A percentile compares a stretch with the other conserved stretches of the same genome.
phyloP scores from a whole-genome alignment of 2,329 filamentous ascomycete species.

The Aspergillus sp. region DNA sequence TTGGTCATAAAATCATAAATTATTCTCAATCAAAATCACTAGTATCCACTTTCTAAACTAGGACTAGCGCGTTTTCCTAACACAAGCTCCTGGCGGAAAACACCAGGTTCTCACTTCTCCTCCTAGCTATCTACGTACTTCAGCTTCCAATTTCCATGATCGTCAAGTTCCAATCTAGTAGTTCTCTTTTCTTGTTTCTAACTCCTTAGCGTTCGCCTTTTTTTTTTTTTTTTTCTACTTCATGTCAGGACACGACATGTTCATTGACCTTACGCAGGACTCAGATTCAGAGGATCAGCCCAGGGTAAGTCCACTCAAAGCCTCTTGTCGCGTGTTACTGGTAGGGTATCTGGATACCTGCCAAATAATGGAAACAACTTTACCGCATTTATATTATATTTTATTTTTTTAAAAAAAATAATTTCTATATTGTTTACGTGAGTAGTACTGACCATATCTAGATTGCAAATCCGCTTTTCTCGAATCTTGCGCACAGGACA shows the following conservation, averaged over 20 bases:
- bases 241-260: slow-evolving; percentile 13
- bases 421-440: background rate
- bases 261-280: slow-evolving; percentile 28
- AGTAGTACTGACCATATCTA: slow-evolving; percentile 1
- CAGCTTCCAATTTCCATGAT: background rate
- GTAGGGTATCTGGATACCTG: background rate
- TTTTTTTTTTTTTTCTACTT: background rate
- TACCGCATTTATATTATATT: background rate
- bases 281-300: slow-evolving; percentile 22
- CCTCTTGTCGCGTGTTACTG: background rate
- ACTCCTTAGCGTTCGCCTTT: background rate
- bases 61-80: background rate
- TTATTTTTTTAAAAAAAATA: background rate
- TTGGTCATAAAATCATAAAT: too few relatives aligned
- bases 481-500: slow-evolving; percentile 14
- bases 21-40: background rate
- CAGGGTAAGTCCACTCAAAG: slow-evolving; percentile 8
- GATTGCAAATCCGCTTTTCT: slow-evolving; percentile 4
- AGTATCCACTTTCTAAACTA: background rate
- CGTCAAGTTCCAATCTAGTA: background rate
- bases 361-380: background rate
- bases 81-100: background rate
- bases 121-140: background rate
- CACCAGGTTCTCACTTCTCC: background rate
- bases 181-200: background rate